A percentile compares a stretch with the other conserved stretches of the same genome.
Evolutionary conservation across 2,329 filamentous ascomycete species (phyloP).

Genomic region (Phaeosphaeria sp.): DNA sequence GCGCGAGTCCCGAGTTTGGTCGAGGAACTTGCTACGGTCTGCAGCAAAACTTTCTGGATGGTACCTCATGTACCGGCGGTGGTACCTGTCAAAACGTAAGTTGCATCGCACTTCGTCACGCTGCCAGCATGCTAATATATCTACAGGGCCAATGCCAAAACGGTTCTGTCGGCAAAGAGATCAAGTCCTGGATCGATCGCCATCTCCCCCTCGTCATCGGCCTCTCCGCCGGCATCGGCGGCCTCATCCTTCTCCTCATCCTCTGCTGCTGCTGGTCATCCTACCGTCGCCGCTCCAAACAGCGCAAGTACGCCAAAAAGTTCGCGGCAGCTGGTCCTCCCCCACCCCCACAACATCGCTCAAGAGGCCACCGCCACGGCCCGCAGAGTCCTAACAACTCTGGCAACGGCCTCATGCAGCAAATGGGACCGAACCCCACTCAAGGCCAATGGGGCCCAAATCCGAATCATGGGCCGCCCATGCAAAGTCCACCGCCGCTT

Average conservation of each 20-base stretch:
- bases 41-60: slow-evolving; percentile 93
- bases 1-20: slow-evolving; percentile 73
- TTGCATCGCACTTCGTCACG: slow-evolving; percentile 9
- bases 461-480: slow-evolving; percentile 9
- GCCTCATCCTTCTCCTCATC: slow-evolving; percentile 70
- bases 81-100: slow-evolving; percentile 76
- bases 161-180: slow-evolving; percentile 71
- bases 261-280: slow-evolving; percentile 70
- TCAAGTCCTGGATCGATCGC: slow-evolving; percentile 75
- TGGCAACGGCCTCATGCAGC: slow-evolving; percentile 2
- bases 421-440: not conserved
- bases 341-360: slow-evolving; percentile 11
- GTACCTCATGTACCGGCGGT: slow-evolving; percentile 81
- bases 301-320: slow-evolving; percentile 30
- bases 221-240: slow-evolving; percentile 73
- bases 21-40: slow-evolving; percentile 73
- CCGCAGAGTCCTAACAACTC: slow-evolving; percentile 1
- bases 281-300: slow-evolving; percentile 43
- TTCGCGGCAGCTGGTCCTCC: slow-evolving; percentile 19
- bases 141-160: slow-evolving; percentile 74
- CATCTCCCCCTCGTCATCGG: slow-evolving; percentile 86
- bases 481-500: slow-evolving; percentile 9
- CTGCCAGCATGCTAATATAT: slow-evolving; percentile 7
- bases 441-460: slow-evolving; percentile 11
- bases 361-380: not conserved